Conservation (phyloP, 192 early-diverging fungal species). For the Radiomyces spectabilis region DNA sequence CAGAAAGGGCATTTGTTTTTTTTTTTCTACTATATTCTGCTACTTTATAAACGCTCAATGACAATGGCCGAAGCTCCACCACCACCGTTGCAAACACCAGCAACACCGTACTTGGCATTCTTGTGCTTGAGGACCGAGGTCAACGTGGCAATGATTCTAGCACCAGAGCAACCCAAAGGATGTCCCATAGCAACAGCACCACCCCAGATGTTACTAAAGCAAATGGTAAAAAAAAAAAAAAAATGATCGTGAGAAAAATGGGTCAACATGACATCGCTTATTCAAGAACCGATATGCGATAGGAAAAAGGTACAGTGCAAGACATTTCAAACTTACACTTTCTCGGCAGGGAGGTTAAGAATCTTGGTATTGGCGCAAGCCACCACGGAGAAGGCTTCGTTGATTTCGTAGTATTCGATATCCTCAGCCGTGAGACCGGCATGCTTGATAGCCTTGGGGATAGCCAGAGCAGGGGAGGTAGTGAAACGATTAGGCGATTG, state of each 20-base stretch:
- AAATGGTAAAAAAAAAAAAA: neutral
- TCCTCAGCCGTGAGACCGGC: conserved; percentile 52
- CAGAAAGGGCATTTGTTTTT: too few species aligned
- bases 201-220: conserved; percentile 71
- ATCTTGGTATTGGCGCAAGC: conserved; percentile 82
- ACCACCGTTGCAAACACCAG: conserved; percentile 61
- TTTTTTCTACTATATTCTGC: too few species aligned
- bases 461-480: conserved; percentile 65
- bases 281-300: neutral
- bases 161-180: conserved; percentile 89
- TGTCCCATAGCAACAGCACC: conserved; percentile 97
- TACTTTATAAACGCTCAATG: conserved; percentile 13
- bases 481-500: conserved; percentile 65
- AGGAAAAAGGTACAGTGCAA: neutral
- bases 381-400: conserved; percentile 81
- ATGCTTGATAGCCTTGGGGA: conserved; percentile 66
- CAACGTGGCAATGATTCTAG: conserved; percentile 80
- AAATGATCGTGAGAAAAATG: neutral
- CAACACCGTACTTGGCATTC: conserved; percentile 74
- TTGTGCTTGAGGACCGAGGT: conserved; percentile 66
- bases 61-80: conserved; percentile 19
- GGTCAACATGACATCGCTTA: neutral
- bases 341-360: conserved; percentile 60
- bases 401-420: conserved; percentile 75
- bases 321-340: conserved; percentile 35